A percentile compares a stretch with the other conserved stretches of the same genome.
These are phyloP conservation scores for Strombidium stylifer DNA, from an alignment of 73 alveolate species.

Conservation along the genomic window DNA sequence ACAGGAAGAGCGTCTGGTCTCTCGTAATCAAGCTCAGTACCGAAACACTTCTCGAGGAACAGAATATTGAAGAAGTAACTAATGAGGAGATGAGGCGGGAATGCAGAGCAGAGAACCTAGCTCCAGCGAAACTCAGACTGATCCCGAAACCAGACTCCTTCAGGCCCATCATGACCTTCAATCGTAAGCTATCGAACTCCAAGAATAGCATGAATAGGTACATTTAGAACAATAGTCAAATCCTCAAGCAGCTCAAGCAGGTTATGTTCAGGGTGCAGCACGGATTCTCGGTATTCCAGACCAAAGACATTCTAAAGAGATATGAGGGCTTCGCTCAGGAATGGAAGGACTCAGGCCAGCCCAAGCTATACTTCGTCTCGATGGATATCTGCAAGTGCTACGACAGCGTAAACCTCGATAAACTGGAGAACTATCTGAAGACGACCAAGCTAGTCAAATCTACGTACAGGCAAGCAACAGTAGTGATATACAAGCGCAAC, in stretches of 20 bases:
- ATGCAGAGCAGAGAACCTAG: neutral
- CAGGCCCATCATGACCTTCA: conserved; percentile 9
- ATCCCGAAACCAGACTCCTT: neutral
- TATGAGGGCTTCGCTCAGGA: neutral
- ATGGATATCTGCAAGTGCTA: conserved; percentile 11
- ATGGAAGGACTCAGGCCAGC: neutral
- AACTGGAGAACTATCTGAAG: neutral
- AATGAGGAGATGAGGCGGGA: neutral
- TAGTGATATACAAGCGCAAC: no score
- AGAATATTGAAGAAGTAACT: neutral
- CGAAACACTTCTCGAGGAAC: neutral
- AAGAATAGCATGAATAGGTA: neutral
- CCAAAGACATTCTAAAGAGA: neutral
- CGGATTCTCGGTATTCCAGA: neutral
- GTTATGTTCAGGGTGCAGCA: neutral
- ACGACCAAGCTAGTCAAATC: neutral
- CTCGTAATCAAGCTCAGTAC: no score
- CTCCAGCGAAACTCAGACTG: conserved; percentile 8
- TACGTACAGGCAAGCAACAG: no score
- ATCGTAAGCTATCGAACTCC: neutral
- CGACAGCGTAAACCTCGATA: neutral
- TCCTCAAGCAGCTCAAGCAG: neutral
- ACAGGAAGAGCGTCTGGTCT: conserved; percentile 4
- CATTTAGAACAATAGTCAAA: neutral
- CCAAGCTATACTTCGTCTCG: conserved; percentile 1